Evolutionary conservation across 2,329 filamentous ascomycete genomes (phyloP).

Genomic region (Cladobotryum protrusum): DNA sequence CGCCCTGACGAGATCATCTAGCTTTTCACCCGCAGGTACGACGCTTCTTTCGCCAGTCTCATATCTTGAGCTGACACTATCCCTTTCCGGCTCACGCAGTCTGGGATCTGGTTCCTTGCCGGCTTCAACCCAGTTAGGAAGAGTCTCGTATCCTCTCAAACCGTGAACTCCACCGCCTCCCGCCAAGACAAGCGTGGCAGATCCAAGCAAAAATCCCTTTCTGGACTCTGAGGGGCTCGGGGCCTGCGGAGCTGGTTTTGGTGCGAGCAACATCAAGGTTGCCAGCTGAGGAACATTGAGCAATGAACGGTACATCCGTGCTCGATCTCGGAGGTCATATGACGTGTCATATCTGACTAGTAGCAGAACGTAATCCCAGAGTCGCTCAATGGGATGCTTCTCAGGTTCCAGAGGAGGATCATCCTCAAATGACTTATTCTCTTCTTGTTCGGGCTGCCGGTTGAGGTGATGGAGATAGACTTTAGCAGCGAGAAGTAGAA

Average conservation of each 20-base stretch:
- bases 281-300: constrained; percentile 81
- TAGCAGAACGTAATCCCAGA: constrained; percentile 81
- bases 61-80: constrained; percentile 23
- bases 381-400: constrained; percentile 60
- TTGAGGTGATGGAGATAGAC: constrained; percentile 89
- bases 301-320: constrained; percentile 80
- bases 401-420: constrained; percentile 26
- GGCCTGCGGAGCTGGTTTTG: constrained; percentile 87
- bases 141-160: constrained; percentile 67
- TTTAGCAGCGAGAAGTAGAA: constrained; percentile 89
- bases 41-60: constrained; percentile 24
- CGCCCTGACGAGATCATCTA: constrained; percentile 50
- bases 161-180: constrained; percentile 67
- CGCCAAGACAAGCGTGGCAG: constrained; percentile 77
- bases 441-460: constrained; percentile 43
- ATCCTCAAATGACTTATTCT: constrained; percentile 29
- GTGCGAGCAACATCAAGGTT: constrained; percentile 81
- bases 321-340: constrained; percentile 88
- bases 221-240: constrained; percentile 83
- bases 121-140: constrained; percentile 79
- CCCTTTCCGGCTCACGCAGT: constrained; percentile 56
- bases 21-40: constrained; percentile 54
- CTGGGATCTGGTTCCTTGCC: constrained; percentile 73
- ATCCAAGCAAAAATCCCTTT: constrained; percentile 72
- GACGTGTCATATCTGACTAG: constrained; percentile 90